A percentile compares a stretch with the other conserved stretches of the same genome.
Evolutionary conservation across 2,329 filamentous ascomycete species (phyloP).

Genomic region (Aspergillus texensis): DNA sequence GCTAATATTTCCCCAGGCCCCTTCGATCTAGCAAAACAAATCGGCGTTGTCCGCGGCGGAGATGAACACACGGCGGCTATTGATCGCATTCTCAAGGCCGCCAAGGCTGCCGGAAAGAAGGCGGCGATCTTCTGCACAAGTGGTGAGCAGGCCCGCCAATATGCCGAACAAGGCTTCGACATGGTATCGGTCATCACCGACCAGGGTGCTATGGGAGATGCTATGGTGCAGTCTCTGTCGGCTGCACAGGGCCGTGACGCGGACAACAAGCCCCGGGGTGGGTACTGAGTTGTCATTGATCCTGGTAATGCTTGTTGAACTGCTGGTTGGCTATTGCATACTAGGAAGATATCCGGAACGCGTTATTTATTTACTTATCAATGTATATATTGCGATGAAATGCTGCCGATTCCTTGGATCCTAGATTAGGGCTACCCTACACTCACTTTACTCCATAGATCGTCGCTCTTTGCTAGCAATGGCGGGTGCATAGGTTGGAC

Average conservation of each 20-base stretch:
- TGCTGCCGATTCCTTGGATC: no score
- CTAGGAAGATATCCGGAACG: not conserved
- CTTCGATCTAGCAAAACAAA: conserved; percentile 43
- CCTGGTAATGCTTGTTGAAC: not conserved
- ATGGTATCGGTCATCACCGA: conserved; percentile 46
- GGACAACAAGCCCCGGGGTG: conserved; percentile 13
- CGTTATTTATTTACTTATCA: no score
- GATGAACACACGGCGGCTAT: conserved; percentile 46
- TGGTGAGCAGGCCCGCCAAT: conserved; percentile 37
- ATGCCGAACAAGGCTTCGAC: conserved; percentile 42
- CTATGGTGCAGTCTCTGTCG: conserved; percentile 37
- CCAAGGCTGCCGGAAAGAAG: conserved; percentile 40
- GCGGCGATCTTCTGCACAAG: conserved; percentile 47
- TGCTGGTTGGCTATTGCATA: not conserved
- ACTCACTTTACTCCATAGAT: no score
- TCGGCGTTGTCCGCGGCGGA: conserved; percentile 38
- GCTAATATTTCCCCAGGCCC: conserved; percentile 22
- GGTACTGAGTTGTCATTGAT: conserved; percentile 11
- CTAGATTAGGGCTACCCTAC: no score
- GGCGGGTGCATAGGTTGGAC: no score
- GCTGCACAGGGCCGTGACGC: conserved; percentile 30
- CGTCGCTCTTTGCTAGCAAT: no score
- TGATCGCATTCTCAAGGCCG: conserved; percentile 37
- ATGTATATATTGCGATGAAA: no score
- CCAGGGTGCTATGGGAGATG: conserved; percentile 35